These are phyloP conservation scores for Moniliella sp. DNA, from an alignment of 1,284 basidiomycete genomes.

Conservation along the genomic window DNA sequence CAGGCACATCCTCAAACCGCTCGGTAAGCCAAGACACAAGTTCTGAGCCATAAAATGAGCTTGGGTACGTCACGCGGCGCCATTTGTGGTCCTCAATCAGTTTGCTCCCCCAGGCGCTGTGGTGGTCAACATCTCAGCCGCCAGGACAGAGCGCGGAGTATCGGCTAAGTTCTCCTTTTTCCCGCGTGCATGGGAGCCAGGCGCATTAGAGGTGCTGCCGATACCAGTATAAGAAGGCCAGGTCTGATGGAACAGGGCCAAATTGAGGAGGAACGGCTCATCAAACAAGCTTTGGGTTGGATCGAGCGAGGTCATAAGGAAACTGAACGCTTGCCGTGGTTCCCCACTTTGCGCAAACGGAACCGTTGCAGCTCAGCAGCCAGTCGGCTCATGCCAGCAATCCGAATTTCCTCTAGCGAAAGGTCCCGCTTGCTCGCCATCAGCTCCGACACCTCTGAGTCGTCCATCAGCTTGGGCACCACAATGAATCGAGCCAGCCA, in stretches of 20 bases:
- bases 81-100: constrained; percentile 27
- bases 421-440: constrained; percentile 20
- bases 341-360: constrained; percentile 7
- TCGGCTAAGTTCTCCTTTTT: too few relatives aligned
- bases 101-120: too few relatives aligned
- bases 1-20: constrained; percentile 17
- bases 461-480: constrained; percentile 58
- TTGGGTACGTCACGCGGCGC: constrained; percentile 24
- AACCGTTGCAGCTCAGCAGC: constrained; percentile 51
- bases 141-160: too few relatives aligned
- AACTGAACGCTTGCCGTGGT: constrained; percentile 11
- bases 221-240: too few relatives aligned
- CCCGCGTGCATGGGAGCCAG: too few relatives aligned
- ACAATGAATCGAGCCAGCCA: constrained; percentile 90
- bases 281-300: constrained; percentile 24
- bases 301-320: constrained; percentile 29
- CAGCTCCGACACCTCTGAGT: too few relatives aligned
- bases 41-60: constrained; percentile 26
- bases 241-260: too few relatives aligned
- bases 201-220: too few relatives aligned
- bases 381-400: constrained; percentile 73
- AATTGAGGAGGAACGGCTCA: constrained; percentile 22
- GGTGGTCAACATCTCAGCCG: too few relatives aligned
- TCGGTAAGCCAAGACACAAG: constrained; percentile 27
- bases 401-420: constrained; percentile 64